These are phyloP conservation scores for Pseudomonodictys pantanalensis DNA, from an alignment of 495 filamentous ascomycete genomes.

Conservation along the genomic window DNA sequence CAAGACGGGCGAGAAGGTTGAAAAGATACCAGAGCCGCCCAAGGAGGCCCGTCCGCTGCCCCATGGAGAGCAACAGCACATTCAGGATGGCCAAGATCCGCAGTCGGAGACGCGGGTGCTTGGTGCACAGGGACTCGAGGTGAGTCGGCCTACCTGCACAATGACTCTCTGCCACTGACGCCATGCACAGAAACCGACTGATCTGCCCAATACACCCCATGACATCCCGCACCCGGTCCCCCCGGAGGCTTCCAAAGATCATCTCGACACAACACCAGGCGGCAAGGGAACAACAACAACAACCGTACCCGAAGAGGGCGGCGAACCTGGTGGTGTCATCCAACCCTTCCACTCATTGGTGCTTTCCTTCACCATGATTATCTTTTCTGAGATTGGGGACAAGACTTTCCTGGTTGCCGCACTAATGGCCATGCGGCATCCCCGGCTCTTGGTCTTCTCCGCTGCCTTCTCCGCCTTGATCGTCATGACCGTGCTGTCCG, in stretches of 20 bases:
- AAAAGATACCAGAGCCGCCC: constrained; percentile 75
- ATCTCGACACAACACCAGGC: constrained; percentile 59
- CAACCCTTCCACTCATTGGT: constrained; percentile 87
- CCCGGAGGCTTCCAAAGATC: constrained; percentile 46
- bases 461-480: constrained; percentile 89
- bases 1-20: constrained; percentile 57
- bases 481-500: constrained; percentile 94
- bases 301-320: constrained; percentile 41
- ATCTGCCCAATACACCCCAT: constrained; percentile 76
- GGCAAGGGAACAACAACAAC: constrained; percentile 37
- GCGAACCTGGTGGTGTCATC: constrained; percentile 59
- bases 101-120: constrained; percentile 38
- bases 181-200: constrained; percentile 68
- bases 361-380: constrained; percentile 93
- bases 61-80: constrained; percentile 66
- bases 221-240: constrained; percentile 74
- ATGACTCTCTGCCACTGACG: constrained; percentile 24
- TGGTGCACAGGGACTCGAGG: constrained; percentile 63
- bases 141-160: constrained; percentile 40
- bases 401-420: constrained; percentile 98
- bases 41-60: constrained; percentile 82
- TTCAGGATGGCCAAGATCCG: constrained; percentile 42
- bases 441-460: constrained; percentile 86
- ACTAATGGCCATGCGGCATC: constrained; percentile 98
- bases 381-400: constrained; percentile 96